Evolutionary conservation across 257 asterid species (phyloP).

Genomic region (Petunia axillaris): DNA sequence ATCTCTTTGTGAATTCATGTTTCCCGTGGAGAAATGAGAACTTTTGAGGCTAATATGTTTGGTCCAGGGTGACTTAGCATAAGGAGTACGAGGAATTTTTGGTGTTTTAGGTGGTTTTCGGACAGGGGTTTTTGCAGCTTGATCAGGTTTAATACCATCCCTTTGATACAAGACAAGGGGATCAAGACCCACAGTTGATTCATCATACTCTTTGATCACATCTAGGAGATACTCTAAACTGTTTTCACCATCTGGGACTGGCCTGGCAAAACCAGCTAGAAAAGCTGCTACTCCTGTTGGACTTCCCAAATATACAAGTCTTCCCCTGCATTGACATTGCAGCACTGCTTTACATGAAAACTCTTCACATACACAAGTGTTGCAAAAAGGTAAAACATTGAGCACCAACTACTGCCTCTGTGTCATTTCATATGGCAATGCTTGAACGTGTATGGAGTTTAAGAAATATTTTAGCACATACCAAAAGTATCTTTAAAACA

Average conservation of each 20-base stretch:
- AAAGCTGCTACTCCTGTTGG: slow-evolving; percentile 53
- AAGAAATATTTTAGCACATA: background rate
- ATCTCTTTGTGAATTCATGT: slow-evolving; percentile 42
- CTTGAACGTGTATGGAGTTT: background rate
- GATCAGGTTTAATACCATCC: slow-evolving; percentile 71
- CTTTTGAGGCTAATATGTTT: slow-evolving; percentile 61
- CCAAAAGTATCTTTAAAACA: background rate
- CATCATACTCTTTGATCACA: slow-evolving; percentile 86
- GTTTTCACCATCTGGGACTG: slow-evolving; percentile 85
- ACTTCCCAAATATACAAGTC: slow-evolving; percentile 70
- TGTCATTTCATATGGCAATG: background rate
- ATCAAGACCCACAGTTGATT: slow-evolving; percentile 72
- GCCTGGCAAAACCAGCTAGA: slow-evolving; percentile 70
- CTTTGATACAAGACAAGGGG: slow-evolving; percentile 71
- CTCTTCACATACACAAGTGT: background rate
- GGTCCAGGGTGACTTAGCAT: slow-evolving; percentile 48
- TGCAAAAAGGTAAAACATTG: background rate
- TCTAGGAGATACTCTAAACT: slow-evolving; percentile 74
- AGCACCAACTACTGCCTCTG: background rate
- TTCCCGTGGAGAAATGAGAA: slow-evolving; percentile 51
- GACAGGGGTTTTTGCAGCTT: slow-evolving; percentile 57
- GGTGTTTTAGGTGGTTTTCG: slow-evolving; percentile 45
- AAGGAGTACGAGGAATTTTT: slow-evolving; percentile 45
- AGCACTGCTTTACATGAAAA: background rate
- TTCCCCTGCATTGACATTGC: slow-evolving; percentile 55